These are phyloP conservation scores for Camellia japonica DNA, from an alignment of 148 eudicot genomes.

Conservation along the genomic window DNA sequence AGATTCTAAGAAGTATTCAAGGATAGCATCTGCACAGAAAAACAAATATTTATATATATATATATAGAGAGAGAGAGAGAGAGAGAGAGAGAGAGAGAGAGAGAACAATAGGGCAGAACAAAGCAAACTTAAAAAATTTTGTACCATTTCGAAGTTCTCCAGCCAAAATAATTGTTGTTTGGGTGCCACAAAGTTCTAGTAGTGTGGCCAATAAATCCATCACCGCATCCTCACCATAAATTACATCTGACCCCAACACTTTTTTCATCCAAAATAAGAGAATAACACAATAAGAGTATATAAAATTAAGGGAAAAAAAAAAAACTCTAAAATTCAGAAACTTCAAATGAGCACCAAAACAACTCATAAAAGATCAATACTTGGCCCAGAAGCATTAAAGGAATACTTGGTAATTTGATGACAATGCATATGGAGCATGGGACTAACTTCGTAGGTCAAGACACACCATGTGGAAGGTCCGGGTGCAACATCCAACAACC, in stretches of 20 bases:
- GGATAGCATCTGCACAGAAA: constrained; percentile 54
- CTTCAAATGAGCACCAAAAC: not conserved
- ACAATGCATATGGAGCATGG: not conserved
- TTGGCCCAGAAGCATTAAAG: not conserved
- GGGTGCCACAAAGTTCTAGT: constrained; percentile 49
- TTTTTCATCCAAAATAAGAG: not conserved
- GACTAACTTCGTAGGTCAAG: not conserved
- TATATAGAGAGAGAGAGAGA: too few species aligned
- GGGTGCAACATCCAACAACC: too few species aligned
- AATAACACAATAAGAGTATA: not conserved
- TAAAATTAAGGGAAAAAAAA: not conserved
- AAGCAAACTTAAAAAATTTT: not conserved
- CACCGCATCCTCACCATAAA: constrained; percentile 84
- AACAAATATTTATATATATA: not conserved
- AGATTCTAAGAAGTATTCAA: constrained; percentile 79
- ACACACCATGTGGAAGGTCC: not conserved
- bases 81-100: too few species aligned
- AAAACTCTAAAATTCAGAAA: not conserved
- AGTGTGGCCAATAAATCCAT: constrained; percentile 65
- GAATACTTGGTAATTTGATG: not conserved
- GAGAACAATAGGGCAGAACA: not conserved
- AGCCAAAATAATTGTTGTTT: constrained; percentile 76
- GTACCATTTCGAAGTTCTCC: constrained; percentile 94
- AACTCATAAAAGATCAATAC: not conserved
- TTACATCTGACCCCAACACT: constrained; percentile 91